phyloP scores from a whole-genome alignment of 2,329 filamentous ascomycete genomes.

The Parafenestella ontariensis region DNA sequence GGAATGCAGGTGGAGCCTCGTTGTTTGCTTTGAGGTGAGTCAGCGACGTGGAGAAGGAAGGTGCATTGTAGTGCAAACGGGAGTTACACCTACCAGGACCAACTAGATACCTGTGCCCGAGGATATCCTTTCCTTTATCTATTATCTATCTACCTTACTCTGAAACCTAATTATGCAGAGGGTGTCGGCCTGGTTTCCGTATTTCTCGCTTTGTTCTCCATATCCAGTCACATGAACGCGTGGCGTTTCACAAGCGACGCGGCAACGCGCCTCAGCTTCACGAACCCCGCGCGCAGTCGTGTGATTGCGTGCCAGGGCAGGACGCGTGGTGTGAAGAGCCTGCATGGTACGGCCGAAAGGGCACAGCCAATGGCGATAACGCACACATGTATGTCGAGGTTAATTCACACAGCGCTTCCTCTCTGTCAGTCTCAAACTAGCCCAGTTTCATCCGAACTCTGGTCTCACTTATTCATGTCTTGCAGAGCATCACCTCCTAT shows the following conservation, averaged over 20 bases:
- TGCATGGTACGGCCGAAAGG: not conserved
- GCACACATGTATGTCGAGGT: not conserved
- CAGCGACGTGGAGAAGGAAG: not conserved
- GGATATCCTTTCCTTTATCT: not conserved
- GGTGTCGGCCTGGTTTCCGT: not conserved
- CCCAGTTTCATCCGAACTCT: no score
- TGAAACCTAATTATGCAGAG: not conserved
- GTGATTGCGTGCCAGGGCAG: not conserved
- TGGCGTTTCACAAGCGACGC: not conserved
- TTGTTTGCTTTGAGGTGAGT: not conserved
- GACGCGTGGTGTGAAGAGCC: not conserved
- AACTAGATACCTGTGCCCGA: not conserved
- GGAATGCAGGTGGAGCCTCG: not conserved
- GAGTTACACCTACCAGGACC: not conserved
- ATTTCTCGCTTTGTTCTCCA: not conserved
- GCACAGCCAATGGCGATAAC: not conserved
- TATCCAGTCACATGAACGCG: not conserved
- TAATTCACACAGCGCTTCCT: not conserved
- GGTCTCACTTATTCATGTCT: no score
- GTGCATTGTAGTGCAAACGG: not conserved
- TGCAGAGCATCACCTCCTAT: no score
- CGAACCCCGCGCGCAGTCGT: constrained; percentile 1
- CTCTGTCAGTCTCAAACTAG: no score
- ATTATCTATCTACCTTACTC: not conserved
- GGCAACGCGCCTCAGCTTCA: constrained; percentile 5